Base-by-base conservation (phyloP, 805 yeast species). In the Ogataea polymorpha region DNA sequence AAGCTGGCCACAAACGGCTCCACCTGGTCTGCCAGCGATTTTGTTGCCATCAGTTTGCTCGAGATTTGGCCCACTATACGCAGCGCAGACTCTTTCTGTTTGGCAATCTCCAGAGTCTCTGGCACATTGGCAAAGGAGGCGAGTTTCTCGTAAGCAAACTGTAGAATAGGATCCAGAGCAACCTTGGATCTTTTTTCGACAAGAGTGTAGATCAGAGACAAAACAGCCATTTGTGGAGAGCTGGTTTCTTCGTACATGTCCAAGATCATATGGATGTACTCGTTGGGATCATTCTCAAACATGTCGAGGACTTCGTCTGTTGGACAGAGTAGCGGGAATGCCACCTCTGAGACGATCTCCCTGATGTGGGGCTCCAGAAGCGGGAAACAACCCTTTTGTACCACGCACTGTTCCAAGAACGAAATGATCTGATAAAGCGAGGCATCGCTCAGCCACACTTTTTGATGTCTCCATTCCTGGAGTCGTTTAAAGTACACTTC, bases 241-340 rank as follows among this genome's bases (percentile, higher is more conserved):
- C 63, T 69, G 28, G 67, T 55, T 29, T 72, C 79, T 39, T 84
- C 93, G 51, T 82, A 61, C 31, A 79, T 65, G 59, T 82, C 88
- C 53, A 88, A 71, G 32, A 79, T 78, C 51, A 82, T 72, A 62
- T 86, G 90, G 48, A 93, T 85, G 59, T 89, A 93, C 59, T 91
- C 97, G 36, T 78, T 84, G 7, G 98, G 98, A 57, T 91, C 97
- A 47, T 76, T 78, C 46, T 89, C 95, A 65, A 86, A 91, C 16
- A 78, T 63, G 46, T 86, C 95, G 44, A 90, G 66, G 17, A 79
- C 78, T 3, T 77, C 80, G 44, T 83, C 85, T 6, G 75, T 71
- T 8, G 96, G 91, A 50, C 86, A 75, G 37, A 93, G 66, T 39
- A 87, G 62, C 2, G 96, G 96, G 66, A 74, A 89, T 6, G 90